A percentile compares a stretch with the other conserved stretches of the same genome.
phyloP scores from a whole-genome alignment of 352 stramenopile genomes.

The Phytophthora fragariae region DNA sequence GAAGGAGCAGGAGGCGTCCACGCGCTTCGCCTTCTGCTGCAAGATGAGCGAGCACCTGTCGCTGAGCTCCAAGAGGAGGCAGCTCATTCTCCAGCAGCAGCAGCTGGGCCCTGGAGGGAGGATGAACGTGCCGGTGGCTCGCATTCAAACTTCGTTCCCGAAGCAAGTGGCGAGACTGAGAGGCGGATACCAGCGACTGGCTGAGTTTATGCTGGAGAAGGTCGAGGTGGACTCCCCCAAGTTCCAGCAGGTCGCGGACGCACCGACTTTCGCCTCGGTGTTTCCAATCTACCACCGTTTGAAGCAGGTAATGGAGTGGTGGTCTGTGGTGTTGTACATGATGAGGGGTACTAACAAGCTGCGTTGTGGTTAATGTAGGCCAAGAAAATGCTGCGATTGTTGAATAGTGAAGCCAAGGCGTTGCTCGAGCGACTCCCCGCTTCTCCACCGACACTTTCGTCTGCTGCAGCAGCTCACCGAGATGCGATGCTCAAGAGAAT shows the following conservation, averaged over 20 bases:
- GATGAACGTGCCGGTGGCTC: constrained; percentile 13
- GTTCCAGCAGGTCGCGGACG: constrained; percentile 38
- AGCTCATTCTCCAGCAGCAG: constrained; percentile 19
- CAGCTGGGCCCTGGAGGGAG: constrained; percentile 9
- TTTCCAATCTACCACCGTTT: constrained; percentile 61
- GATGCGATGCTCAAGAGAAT: constrained; percentile 56
- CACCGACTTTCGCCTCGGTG: constrained; percentile 47
- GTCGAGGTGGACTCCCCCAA: constrained; percentile 32
- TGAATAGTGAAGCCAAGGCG: constrained; percentile 47
- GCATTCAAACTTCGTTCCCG: constrained; percentile 45
- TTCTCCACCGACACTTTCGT: constrained; percentile 24
- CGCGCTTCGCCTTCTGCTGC: constrained; percentile 56
- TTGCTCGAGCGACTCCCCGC: constrained; percentile 40
- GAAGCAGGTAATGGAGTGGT: constrained; percentile 47
- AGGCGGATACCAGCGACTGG: constrained; percentile 43
- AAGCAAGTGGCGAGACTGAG: constrained; percentile 47
- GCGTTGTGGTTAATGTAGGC: constrained; percentile 33
- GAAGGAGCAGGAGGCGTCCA: constrained; percentile 46
- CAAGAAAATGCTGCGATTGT: constrained; percentile 46
- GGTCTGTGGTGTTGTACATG: neutral
- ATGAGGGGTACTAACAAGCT: neutral
- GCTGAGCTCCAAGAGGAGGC: constrained; percentile 24
- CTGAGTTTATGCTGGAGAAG: constrained; percentile 44
- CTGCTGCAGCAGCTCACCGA: constrained; percentile 44
- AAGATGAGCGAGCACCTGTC: constrained; percentile 64